Base-by-base conservation (phyloP, 441 rosid genomes). In the Biscutella laevigata region DNA sequence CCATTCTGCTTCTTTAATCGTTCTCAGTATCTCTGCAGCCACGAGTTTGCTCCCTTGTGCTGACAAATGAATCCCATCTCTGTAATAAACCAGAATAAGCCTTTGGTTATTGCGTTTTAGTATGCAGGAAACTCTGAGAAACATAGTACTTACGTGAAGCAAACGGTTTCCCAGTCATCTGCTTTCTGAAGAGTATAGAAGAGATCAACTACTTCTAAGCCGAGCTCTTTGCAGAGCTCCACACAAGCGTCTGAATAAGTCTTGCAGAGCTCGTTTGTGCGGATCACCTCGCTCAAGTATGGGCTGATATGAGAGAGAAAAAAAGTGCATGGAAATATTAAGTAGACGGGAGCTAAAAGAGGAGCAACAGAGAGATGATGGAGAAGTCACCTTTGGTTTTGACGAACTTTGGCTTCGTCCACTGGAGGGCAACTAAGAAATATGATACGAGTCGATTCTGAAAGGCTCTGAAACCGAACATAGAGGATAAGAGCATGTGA, bases 41-140 rank as follows among this genome's bases (percentile, higher is more conserved):
- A 92, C 94, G 27, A 79, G 71, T 71, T 84, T 80, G 81, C 95
- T 86, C 42, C 96, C 96, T 52, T 86, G 88, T 12, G 80, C 91
- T 4, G 94, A 72, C 32, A 92, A 75, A 77, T 92, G 98, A 62
- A 88, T 55, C 29, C 98, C 95, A 28, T 92, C 98, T 59, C 98
- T 82, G 66, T 16, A 20, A 5, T 2, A 52, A 53, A 14, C 19
- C 43, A 67, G 1, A 32, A 10, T 16, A 12, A 15, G 29, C 16
- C 13, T n/a, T n/a, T 2, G 9, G 10, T 25, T 16, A 35, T 38
- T 2, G 26, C 46, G 7, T 22, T 8, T 22, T 50, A 3, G 32
- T 33, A 13, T 49, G 30, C 12, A 3, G 7, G 28, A 17, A 28
- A 26, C 22, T 22, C 10, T 21, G 17, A 51, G 15, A 52, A 12